Base-by-base conservation (phyloP, 1,139 yeast genomes). In the Torulaspora pretoriensis region DNA sequence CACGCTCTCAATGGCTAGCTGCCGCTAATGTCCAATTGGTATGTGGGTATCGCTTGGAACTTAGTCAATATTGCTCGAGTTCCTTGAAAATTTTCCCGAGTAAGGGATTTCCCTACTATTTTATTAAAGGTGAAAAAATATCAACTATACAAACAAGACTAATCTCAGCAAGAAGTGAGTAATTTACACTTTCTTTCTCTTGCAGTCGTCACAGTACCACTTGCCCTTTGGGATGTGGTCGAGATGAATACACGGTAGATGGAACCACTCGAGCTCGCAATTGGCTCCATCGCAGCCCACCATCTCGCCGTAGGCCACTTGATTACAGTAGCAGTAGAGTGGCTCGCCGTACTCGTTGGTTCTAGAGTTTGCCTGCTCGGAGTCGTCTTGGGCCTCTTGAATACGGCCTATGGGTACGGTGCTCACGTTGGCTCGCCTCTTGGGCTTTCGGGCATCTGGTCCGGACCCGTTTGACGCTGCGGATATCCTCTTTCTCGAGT, bases 241-340 rank as follows among this genome's bases (percentile, higher is more conserved):
- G 54, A 90, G 76, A 1, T 97, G 97, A 41, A 89, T 90, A 67
- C 98, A 92, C 13, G 96, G 96, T 60, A 90, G 73, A 68, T 92
- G 98, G 71, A 92, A 92, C 98, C 98, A 92, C 66, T 92, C 97
- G 44, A 90, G 74, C 63, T 83, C 83, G 69, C 98, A 92, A 51
- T 83, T 81, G 38, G 85, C 92, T 2, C 96, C 96, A 62, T 92
- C 98, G 68, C 98, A 92, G 2, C 96, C 98, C 50, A 92, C 97
- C 98, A 92, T 92, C 61, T 92, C 97, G 14, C 98, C 98, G 65
- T 86, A 90, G 3, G 97, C 90, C 1, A 89, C 95, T 63, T 90
- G 96, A 64, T 89, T 88, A 70, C 98, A 92, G 68, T 88, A 88
- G 67, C 98, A 92, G 64, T 92, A 92, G 3, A 92, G 79, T 1